Evolutionary conservation across 305 asterid species (phyloP).

Genomic region (Fraxinus latifolia): DNA sequence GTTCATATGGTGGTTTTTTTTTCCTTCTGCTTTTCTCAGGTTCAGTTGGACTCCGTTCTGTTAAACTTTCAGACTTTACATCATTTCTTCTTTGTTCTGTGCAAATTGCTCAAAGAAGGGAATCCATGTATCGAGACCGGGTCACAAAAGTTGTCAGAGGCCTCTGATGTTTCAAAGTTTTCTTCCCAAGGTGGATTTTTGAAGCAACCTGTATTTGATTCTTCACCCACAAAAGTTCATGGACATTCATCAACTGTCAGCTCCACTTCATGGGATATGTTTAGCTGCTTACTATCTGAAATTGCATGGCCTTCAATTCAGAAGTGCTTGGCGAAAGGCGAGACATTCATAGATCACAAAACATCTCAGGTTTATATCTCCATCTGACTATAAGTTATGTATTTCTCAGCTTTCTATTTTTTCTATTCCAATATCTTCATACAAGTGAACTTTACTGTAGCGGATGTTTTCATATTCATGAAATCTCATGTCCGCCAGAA

Average conservation of each 20-base stretch:
- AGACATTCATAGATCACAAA: constrained; percentile 64
- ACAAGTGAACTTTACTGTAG: constrained; percentile 14
- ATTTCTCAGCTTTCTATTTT: constrained; percentile 22
- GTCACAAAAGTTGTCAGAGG: constrained; percentile 38
- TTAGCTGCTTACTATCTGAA: constrained; percentile 65
- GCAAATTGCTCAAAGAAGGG: constrained; percentile 91
- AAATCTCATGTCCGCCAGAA: neutral
- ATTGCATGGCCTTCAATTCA: constrained; percentile 71
- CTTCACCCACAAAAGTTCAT: constrained; percentile 37
- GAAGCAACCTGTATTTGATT: constrained; percentile 56
- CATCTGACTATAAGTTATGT: constrained; percentile 16
- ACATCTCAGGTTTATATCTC: constrained; percentile 65
- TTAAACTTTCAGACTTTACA: constrained; percentile 73
- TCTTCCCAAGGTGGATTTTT: constrained; percentile 88
- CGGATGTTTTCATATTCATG: constrained; percentile 9
- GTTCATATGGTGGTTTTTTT: constrained; percentile 16
- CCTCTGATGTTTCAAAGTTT: constrained; percentile 38
- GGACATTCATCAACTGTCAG: constrained; percentile 38
- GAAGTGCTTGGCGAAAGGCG: constrained; percentile 86
- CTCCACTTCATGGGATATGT: constrained; percentile 59
- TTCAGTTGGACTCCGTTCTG: constrained; percentile 72
- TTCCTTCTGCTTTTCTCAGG: constrained; percentile 48
- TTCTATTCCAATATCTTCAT: neutral
- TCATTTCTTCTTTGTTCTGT: constrained; percentile 86
- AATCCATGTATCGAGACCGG: constrained; percentile 35